Evolutionary conservation across 305 asterid genomes (phyloP).

Genomic region (Andrographis paniculata): DNA sequence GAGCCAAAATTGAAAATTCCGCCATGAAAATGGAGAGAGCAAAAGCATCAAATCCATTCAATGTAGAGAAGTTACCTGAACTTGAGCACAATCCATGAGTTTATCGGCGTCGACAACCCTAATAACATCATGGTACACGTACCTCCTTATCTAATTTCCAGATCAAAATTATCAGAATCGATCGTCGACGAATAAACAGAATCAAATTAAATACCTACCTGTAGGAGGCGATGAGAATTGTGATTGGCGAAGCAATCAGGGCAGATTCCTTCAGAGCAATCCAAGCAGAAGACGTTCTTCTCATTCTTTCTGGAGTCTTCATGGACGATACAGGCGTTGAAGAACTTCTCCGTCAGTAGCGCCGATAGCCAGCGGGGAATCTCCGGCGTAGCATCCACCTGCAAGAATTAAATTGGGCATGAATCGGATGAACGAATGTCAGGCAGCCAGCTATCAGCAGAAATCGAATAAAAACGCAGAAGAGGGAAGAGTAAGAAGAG

Average conservation of each 20-base stretch:
- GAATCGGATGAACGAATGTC: too few species aligned
- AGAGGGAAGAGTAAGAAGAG: slow-evolving; percentile 7
- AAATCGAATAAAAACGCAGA: too few species aligned
- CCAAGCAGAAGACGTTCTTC: slow-evolving; percentile 58
- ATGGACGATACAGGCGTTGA: slow-evolving; percentile 57
- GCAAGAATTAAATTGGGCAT: too few species aligned
- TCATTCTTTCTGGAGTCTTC: slow-evolving; percentile 49
- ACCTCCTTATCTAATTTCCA: slow-evolving; percentile 49
- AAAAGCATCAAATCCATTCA: too few species aligned
- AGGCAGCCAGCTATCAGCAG: too few species aligned
- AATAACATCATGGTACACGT: slow-evolving; percentile 55
- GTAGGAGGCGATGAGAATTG: slow-evolving; percentile 50
- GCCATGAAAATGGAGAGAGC: too few species aligned
- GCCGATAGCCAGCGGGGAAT: slow-evolving; percentile 47
- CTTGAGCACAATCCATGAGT: slow-evolving; percentile 42
- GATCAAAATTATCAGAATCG: not conserved
- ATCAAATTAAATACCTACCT: too few species aligned
- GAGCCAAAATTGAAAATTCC: not conserved
- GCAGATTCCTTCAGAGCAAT: slow-evolving; percentile 59
- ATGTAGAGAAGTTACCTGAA: slow-evolving; percentile 57
- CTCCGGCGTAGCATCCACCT: not conserved
- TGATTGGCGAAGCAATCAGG: slow-evolving; percentile 42
- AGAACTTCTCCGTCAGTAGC: slow-evolving; percentile 47
- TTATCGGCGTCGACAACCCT: slow-evolving; percentile 45
- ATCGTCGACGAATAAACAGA: too few species aligned